A percentile compares a stretch with the other conserved stretches of the same genome.
phyloP scores from a whole-genome alignment of 208 protist genomes.

The Entamoeba dispar region DNA sequence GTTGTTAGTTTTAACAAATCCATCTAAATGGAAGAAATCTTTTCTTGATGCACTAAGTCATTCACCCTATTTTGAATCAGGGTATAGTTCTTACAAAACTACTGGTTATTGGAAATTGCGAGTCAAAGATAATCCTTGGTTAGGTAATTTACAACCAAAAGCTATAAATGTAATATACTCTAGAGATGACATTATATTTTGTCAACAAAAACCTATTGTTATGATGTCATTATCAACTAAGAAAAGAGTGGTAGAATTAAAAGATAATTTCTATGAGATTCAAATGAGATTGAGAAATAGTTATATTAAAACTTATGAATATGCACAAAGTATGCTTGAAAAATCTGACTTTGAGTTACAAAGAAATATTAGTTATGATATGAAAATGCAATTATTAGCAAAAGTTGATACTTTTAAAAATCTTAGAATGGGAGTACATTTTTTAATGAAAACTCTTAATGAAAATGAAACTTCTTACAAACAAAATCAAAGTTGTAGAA shows the following conservation, averaged over 20 bases:
- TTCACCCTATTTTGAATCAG: background rate
- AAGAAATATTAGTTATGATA: background rate
- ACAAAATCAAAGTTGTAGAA: background rate
- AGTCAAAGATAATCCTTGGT: background rate
- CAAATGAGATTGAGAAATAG: background rate
- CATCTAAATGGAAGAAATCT: background rate
- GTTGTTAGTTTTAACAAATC: background rate
- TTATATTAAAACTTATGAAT: background rate
- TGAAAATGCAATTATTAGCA: background rate
- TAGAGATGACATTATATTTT: background rate
- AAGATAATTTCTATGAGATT: background rate
- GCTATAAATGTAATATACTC: background rate
- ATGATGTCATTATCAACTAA: background rate
- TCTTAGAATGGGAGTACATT: background rate
- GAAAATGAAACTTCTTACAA: background rate
- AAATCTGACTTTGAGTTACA: background rate
- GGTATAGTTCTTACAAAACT: background rate
- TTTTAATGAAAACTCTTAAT: background rate
- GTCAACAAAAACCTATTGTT: background rate
- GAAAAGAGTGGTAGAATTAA: background rate
- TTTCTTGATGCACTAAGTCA: background rate
- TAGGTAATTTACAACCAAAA: background rate
- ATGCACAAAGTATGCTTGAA: background rate
- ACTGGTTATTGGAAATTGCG: background rate
- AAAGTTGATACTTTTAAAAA: background rate